Conservation (phyloP, 2,329 filamentous ascomycete genomes). For the Xylaria sp. region DNA sequence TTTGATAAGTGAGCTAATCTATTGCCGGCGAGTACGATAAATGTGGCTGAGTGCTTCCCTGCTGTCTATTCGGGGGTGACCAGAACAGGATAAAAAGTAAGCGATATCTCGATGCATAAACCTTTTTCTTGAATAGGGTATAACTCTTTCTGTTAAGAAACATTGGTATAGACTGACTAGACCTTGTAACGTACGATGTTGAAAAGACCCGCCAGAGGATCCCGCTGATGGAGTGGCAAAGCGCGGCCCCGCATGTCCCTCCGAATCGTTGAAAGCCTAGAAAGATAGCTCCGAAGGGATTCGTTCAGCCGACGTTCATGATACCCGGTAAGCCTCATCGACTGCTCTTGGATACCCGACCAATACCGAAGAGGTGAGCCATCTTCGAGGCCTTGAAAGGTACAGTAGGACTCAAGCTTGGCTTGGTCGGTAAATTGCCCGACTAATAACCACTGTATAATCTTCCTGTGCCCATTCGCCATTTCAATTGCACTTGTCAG, state of each 20-base stretch:
- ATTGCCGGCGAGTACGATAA: too few relatives aligned
- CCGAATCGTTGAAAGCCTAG: background rate
- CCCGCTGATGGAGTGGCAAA: background rate
- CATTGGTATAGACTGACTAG: too few relatives aligned
- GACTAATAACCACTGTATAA: constrained; percentile 11
- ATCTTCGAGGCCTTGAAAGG: background rate
- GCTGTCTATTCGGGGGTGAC: too few relatives aligned
- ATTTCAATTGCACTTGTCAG: constrained; percentile 1
- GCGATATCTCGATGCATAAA: too few relatives aligned
- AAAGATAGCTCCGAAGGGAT: background rate
- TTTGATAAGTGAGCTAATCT: too few relatives aligned
- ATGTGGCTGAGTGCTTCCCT: too few relatives aligned
- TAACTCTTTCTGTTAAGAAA: too few relatives aligned
- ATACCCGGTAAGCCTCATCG: constrained; percentile 1
- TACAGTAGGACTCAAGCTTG: background rate
- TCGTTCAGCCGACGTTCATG: background rate
- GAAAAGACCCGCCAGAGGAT: background rate
- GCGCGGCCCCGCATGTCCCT: background rate
- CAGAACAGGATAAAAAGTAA: too few relatives aligned
- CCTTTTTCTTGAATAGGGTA: too few relatives aligned
- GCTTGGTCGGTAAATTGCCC: constrained; percentile 11
- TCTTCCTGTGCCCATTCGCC: constrained; percentile 10
- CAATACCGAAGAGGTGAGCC: background rate
- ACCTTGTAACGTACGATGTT: constrained; percentile 5
- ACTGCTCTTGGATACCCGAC: background rate